A percentile compares a stretch with the other conserved stretches of the same genome.
Conservation (phyloP, 2,329 filamentous ascomycete species). For the Cordyceps fumosorosea region DNA sequence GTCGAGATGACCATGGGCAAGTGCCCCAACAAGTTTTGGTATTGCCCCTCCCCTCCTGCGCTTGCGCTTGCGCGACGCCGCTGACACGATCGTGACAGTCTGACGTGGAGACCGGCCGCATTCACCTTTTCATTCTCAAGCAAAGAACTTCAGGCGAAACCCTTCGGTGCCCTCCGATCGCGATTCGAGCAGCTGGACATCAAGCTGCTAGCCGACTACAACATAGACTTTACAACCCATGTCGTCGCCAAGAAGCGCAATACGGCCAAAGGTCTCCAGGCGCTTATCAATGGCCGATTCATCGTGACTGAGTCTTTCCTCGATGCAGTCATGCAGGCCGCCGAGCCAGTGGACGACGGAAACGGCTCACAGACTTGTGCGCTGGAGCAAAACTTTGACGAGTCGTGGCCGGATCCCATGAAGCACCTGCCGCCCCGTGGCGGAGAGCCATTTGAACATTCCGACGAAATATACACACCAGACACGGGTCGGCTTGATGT, state of each 20-base stretch:
- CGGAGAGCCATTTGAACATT: constrained; percentile 65
- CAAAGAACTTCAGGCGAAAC: constrained; percentile 62
- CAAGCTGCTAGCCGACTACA: constrained; percentile 72
- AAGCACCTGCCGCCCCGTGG: constrained; percentile 67
- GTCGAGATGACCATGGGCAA: constrained; percentile 67
- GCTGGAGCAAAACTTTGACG: constrained; percentile 74
- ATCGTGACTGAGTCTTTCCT: constrained; percentile 72
- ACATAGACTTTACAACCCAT: constrained; percentile 69
- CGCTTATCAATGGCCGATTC: constrained; percentile 71
- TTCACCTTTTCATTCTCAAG: constrained; percentile 72
- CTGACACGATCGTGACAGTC: constrained; percentile 35
- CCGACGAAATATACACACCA: constrained; percentile 65
- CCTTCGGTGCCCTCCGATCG: constrained; percentile 54
- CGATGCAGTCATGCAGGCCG: constrained; percentile 60
- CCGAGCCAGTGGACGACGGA: constrained; percentile 39
- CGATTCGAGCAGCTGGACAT: constrained; percentile 80
- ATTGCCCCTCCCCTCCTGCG: constrained; percentile 10
- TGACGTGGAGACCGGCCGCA: constrained; percentile 75
- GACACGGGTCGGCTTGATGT: constrained; percentile 59
- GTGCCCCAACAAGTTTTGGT: constrained; percentile 58
- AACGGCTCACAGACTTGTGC: constrained; percentile 45
- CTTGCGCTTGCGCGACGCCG: background rate
- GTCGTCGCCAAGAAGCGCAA: constrained; percentile 87
- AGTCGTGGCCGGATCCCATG: constrained; percentile 68
- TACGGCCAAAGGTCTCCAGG: constrained; percentile 78